Evolutionary conservation across 2,329 filamentous ascomycete species (phyloP).

Genomic region (Beauveria asiatica): DNA sequence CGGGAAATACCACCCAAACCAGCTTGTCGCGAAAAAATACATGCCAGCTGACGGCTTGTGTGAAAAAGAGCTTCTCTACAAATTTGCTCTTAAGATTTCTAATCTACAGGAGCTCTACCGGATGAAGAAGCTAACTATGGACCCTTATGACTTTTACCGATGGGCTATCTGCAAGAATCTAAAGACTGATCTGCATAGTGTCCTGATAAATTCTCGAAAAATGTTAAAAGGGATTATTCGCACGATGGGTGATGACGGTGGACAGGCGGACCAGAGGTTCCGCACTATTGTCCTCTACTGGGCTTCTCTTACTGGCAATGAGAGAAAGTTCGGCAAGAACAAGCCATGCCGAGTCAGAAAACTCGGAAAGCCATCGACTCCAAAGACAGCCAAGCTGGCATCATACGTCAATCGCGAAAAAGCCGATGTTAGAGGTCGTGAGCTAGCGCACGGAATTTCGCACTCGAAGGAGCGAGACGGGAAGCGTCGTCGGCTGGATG

Average conservation of each 20-base stretch:
- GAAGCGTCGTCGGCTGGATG: background rate
- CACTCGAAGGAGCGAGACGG: background rate
- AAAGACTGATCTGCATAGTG: background rate
- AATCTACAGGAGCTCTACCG: constrained; percentile 22
- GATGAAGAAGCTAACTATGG: constrained; percentile 23
- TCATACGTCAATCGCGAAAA: too few species aligned
- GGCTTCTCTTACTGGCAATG: constrained; percentile 17
- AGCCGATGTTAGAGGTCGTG: background rate
- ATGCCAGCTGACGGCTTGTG: constrained; percentile 25
- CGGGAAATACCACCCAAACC: constrained; percentile 28
- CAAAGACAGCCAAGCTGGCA: too few species aligned
- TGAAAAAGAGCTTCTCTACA: constrained; percentile 27
- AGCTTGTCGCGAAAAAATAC: constrained; percentile 25
- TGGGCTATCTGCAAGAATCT: constrained; percentile 13
- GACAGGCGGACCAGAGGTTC: constrained; percentile 18
- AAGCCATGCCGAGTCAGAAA: background rate
- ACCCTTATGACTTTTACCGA: constrained; percentile 29
- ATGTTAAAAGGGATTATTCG: constrained; percentile 10
- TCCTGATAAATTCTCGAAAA: background rate
- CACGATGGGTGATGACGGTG: constrained; percentile 12
- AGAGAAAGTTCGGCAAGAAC: constrained; percentile 15
- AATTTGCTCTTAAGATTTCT: constrained; percentile 24
- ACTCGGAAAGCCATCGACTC: too few species aligned
- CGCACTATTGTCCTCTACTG: constrained; percentile 21
- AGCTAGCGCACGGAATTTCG: background rate